Evolutionary conservation across 2,329 filamentous ascomycete species (phyloP).

Genomic region (Pleurostoma richardsiae): DNA sequence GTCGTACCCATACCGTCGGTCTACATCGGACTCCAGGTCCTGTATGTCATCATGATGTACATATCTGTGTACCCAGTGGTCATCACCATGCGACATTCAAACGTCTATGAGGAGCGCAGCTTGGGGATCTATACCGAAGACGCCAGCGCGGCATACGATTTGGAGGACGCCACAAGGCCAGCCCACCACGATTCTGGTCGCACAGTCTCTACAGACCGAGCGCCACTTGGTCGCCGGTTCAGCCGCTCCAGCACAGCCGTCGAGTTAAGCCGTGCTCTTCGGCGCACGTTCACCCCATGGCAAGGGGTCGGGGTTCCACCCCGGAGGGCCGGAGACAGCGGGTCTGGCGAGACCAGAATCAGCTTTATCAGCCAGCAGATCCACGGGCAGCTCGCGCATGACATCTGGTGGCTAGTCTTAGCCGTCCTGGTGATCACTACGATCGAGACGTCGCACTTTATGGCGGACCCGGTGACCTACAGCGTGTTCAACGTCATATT

Average conservation of each 20-base stretch:
- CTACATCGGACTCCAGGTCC: constrained; percentile 52
- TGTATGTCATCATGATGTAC: constrained; percentile 64
- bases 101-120: constrained; percentile 66
- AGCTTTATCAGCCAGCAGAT: constrained; percentile 51
- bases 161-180: constrained; percentile 9
- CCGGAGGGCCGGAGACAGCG: constrained; percentile 7
- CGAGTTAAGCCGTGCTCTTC: constrained; percentile 26
- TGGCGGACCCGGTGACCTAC: constrained; percentile 44
- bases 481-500: constrained; percentile 55
- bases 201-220: no score
- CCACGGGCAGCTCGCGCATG: constrained; percentile 56
- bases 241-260: constrained; percentile 14
- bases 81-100: constrained; percentile 62
- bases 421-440: constrained; percentile 55
- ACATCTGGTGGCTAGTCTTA: constrained; percentile 60
- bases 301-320: constrained; percentile 36
- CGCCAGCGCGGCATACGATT: constrained; percentile 1
- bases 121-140: constrained; percentile 52
- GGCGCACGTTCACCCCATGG: constrained; percentile 30
- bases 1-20: constrained; percentile 54
- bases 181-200: background rate
- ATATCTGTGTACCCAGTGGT: constrained; percentile 59
- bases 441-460: constrained; percentile 51
- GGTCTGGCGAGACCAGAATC: constrained; percentile 27
- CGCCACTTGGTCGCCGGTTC: background rate